These are phyloP conservation scores for Aspergillus fumigatiaffinis DNA, from an alignment of 2,329 filamentous ascomycete genomes.

Conservation along the genomic window DNA sequence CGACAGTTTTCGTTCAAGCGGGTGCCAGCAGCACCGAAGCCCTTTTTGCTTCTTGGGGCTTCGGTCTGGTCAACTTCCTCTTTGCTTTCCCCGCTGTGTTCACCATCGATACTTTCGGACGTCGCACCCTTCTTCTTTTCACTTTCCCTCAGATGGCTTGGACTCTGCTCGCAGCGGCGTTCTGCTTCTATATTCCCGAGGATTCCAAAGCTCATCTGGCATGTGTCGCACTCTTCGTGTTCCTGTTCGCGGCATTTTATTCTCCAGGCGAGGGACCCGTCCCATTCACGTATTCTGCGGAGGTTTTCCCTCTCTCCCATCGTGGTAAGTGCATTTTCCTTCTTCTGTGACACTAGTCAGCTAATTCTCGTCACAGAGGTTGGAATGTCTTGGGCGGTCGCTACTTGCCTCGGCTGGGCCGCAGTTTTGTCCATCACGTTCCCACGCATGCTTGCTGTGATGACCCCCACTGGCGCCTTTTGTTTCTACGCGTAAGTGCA, in stretches of 20 bases:
- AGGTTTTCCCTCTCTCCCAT: conserved; percentile 54
- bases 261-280: conserved; percentile 60
- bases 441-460: conserved; percentile 44
- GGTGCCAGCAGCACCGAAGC: conserved; percentile 55
- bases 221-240: conserved; percentile 59
- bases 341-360: conserved; percentile 16
- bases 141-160: conserved; percentile 66
- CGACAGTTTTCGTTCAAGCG: conserved; percentile 53
- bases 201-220: conserved; percentile 46
- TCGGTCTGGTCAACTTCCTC: conserved; percentile 62
- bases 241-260: conserved; percentile 63
- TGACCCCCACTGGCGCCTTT: conserved; percentile 54
- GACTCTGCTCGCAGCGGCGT: conserved; percentile 61
- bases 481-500: conserved; percentile 52
- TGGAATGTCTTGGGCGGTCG: conserved; percentile 44
- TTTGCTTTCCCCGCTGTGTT: conserved; percentile 63
- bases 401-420: conserved; percentile 48
- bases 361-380: conserved; percentile 38
- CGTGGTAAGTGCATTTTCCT: conserved; percentile 34
- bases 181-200: conserved; percentile 52
- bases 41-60: conserved; percentile 61
- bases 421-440: conserved; percentile 50
- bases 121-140: conserved; percentile 59
- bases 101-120: conserved; percentile 66
- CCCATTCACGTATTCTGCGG: conserved; percentile 52